Base-by-base conservation (phyloP, 441 rosid genomes). In the Eruca vesicaria region DNA sequence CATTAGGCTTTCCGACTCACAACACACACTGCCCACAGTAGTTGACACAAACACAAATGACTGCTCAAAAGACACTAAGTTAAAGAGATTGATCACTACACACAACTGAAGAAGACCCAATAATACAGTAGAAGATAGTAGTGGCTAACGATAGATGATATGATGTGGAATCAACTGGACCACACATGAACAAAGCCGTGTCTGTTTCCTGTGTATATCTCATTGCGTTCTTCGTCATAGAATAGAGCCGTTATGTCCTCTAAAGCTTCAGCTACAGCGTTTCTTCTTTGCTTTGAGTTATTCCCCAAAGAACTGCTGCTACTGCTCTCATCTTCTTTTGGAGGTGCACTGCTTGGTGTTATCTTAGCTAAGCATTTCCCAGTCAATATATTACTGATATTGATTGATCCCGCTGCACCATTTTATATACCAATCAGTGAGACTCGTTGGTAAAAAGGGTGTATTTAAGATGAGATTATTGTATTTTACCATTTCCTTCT, bases 331-430 rank as follows among this genome's bases (percentile, higher is more conserved):
- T 80, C 80, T 16, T 35, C 87, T 73, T 83, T 84, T 32, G 85
- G 90, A 41, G 81, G 59, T 66, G 96, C 89, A 69, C 79, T 91
- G 58, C 75, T 31, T 3, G 90, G 84, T 43, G 84, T 88, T 83
- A 93, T 90, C 77, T 96, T 93, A 2, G 97, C 97, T 69, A 93
- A 85, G 82, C 98, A 96, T 76, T 93, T 96, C 73, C 99, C 98
- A 0, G 97, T 93, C 87, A 93, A 81, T 77, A 96, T 93, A 67
- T 89, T 96, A 89, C 99, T 93, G 59, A 96, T 72, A 80, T 93
- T 91, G 78, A 93, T 93, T 1, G 98, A 91, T 3, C 97, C 98
- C 74, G 97, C 96, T 88, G 90, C 85, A 86, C 3, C 15, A 10
- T 18, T 3, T 33, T 72, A 53, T 6, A 12, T 9, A 36, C n/a